Evolutionary conservation across 306 rosid species (phyloP), one percentile per base, ranked within the genome.

Genomic region (Corylus avellana): DNA sequence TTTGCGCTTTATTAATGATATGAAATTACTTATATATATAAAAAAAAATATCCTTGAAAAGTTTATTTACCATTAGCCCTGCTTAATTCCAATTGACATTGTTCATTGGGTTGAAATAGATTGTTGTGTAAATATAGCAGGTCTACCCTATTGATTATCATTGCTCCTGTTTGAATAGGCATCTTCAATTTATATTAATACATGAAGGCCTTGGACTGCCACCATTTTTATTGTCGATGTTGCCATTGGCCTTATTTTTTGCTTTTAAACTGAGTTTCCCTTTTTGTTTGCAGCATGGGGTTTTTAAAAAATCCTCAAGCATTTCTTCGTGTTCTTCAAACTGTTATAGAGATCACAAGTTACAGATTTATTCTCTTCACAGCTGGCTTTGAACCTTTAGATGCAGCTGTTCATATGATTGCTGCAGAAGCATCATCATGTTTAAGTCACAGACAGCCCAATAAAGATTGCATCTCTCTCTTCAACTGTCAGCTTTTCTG

Each of bases 321-420:
- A 61, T 88, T 93, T 88, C 77, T 91, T 75, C 48, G 56, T 72
- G 89, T 93, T 81, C 91, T 93, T 73, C 88, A 63, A 81, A 63
- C 64, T 35, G 90, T 91, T 73, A 54, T 91, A 74, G 78, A 81
- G 78, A 87, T 84, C 68, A 87, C 96, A 78, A 83, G 70, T 77
- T 84, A 87, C 80, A 86, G 89, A 74, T 88, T 89, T 73, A 86
- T 93, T 75, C 92, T 93, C 74, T 93, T 91, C 76, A 93, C 96
- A 46, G 90, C 94, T 44, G 96, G 92, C 51, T 89, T 85, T 64
- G 78, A 84, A 74, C 94, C 94, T 75, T 84, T 93, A 81, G 94
- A 88, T 69, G 82, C 85, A 13, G 83, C 79, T 3, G 59, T 91
- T 72, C 84, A 7, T 20, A 74, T 3, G 16, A 48, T 88, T 78